phyloP scores from a whole-genome alignment of 257 asterid genomes.

The Penstemon barbatus region DNA sequence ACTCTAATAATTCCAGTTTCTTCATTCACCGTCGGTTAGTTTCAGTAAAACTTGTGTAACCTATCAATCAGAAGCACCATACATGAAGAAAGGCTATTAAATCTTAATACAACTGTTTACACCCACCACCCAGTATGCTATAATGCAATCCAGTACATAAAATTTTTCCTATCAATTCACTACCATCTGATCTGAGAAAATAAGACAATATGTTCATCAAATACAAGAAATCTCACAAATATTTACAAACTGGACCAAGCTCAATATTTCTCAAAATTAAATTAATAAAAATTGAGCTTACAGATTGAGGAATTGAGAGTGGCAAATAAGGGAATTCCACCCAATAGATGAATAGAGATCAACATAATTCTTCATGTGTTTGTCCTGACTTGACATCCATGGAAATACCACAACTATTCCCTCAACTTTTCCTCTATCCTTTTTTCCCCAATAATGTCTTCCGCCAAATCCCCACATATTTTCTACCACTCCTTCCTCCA shows the following conservation, averaged over 20 bases:
- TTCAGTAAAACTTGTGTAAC: too few relatives aligned
- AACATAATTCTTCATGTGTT: conserved; percentile 65
- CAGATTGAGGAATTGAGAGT: conserved; percentile 79
- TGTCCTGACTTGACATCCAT: conserved; percentile 90
- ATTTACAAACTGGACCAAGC: neutral
- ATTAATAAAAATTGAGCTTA: conserved; percentile 33
- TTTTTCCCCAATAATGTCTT: conserved; percentile 81
- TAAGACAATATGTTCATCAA: neutral
- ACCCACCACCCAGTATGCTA: too few relatives aligned
- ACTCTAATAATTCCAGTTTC: too few relatives aligned
- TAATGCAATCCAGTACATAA: neutral
- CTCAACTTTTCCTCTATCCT: conserved; percentile 60
- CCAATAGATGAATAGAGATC: conserved; percentile 77
- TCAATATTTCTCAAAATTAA: conserved; percentile 12
- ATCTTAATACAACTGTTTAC: too few relatives aligned
- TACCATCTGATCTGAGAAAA: too few relatives aligned
- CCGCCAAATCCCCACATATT: conserved; percentile 97
- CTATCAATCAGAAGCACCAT: too few relatives aligned
- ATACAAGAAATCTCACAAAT: conserved; percentile 5
- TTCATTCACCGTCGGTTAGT: too few relatives aligned
- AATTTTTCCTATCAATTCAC: neutral
- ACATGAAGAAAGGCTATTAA: too few relatives aligned
- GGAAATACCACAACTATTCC: conserved; percentile 88
- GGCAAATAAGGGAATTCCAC: conserved; percentile 91
- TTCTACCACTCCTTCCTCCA: neutral